These are phyloP conservation scores for Petunia axillaris DNA, from an alignment of 257 asterid genomes.

Conservation along the genomic window DNA sequence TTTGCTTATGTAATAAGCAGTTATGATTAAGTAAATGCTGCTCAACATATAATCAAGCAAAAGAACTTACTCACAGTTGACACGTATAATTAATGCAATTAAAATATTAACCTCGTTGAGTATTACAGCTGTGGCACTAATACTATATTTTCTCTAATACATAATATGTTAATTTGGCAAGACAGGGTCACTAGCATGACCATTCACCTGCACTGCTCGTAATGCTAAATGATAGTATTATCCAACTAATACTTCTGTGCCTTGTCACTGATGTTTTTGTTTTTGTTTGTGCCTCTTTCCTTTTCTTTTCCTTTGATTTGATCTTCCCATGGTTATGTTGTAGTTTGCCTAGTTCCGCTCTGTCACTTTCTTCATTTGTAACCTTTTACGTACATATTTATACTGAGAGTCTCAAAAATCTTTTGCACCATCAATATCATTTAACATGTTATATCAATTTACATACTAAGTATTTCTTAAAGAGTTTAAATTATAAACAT, in stretches of 20 bases:
- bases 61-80: not conserved
- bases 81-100: not conserved
- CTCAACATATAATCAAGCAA: not conserved
- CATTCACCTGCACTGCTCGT: not conserved
- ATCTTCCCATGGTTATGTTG: not conserved
- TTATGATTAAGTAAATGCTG: not conserved
- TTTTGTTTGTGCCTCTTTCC: not conserved
- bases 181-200: not conserved
- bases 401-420: no score
- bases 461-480: no score
- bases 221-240: constrained; percentile 13
- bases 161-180: not conserved
- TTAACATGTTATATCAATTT: no score
- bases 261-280: not conserved
- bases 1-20: not conserved
- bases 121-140: constrained; percentile 21
- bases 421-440: no score
- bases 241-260: not conserved
- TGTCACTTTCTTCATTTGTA: no score
- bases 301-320: not conserved
- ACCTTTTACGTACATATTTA: no score
- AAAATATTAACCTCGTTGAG: constrained; percentile 7
- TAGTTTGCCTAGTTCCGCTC: no score
- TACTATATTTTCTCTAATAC: constrained; percentile 15
- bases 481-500: no score